phyloP scores from a whole-genome alignment of 805 yeast genomes.

The Yarrowia osloensis region DNA sequence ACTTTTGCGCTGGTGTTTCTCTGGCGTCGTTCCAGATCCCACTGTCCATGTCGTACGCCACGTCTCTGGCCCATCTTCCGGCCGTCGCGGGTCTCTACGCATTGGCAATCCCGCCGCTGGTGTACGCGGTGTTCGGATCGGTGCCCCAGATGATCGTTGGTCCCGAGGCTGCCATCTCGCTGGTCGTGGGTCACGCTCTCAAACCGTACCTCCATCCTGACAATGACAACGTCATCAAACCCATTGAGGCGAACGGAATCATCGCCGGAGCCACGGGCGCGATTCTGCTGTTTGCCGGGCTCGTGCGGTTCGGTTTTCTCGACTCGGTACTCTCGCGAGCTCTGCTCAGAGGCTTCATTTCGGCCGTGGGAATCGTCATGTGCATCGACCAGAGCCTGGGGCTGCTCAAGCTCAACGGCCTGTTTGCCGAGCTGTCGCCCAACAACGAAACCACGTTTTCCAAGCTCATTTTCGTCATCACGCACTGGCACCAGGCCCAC shows the following conservation, averaged over 20 bases:
- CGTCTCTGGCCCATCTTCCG: slow-evolving; percentile 80
- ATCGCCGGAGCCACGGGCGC: slow-evolving; percentile 78
- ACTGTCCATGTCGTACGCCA: slow-evolving; percentile 77
- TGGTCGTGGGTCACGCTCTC: slow-evolving; percentile 78
- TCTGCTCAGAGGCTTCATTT: slow-evolving; percentile 75
- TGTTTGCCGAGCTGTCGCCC: slow-evolving; percentile 47
- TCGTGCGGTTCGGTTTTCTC: slow-evolving; percentile 81
- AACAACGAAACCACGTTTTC: slow-evolving; percentile 67
- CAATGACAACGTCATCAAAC: slow-evolving; percentile 40
- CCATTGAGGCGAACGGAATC: slow-evolving; percentile 62
- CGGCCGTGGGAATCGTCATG: slow-evolving; percentile 85
- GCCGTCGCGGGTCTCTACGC: slow-evolving; percentile 78
- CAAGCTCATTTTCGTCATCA: slow-evolving; percentile 59
- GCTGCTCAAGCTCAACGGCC: slow-evolving; percentile 63
- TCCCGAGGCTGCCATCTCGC: slow-evolving; percentile 85
- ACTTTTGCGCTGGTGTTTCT: slow-evolving; percentile 80
- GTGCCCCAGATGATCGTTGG: slow-evolving; percentile 91
- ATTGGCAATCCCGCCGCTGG: slow-evolving; percentile 72
- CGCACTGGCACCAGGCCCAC: slow-evolving; percentile 54
- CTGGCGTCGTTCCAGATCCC: slow-evolving; percentile 92
- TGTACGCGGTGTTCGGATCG: slow-evolving; percentile 76
- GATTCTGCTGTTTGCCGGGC: slow-evolving; percentile 67
- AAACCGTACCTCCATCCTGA: slow-evolving; percentile 52
- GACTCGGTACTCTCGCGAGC: slow-evolving; percentile 80
- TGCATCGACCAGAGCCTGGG: slow-evolving; percentile 71